phyloP scores from a whole-genome alignment of 495 filamentous ascomycete genomes.

The Podospora conica region DNA sequence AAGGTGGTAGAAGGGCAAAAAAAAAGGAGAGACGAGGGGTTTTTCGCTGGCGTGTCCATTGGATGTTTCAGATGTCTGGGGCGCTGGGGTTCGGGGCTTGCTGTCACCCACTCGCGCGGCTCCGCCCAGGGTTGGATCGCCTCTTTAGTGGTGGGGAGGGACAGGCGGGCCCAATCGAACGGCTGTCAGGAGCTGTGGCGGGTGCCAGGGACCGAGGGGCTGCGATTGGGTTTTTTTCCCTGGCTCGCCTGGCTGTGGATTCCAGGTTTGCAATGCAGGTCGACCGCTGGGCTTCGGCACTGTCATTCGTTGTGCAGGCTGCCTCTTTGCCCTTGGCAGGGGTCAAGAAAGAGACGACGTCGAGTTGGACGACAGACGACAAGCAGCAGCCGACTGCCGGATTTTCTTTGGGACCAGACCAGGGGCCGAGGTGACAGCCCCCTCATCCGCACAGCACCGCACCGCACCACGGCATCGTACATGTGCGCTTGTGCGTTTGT shows the following conservation, averaged over 20 bases:
- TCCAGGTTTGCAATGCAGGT: slow-evolving; percentile 7
- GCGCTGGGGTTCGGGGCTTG: not conserved
- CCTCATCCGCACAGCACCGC: not conserved
- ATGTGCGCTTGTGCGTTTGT: not conserved
- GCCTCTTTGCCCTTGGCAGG: slow-evolving; percentile 14
- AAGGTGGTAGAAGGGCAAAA: not conserved
- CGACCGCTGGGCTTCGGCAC: not conserved
- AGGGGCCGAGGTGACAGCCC: not conserved
- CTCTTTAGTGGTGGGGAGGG: not conserved
- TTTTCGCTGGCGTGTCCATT: not conserved
- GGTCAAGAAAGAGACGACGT: not conserved
- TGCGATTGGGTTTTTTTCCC: slow-evolving; percentile 4
- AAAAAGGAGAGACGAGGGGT: slow-evolving; percentile 4
- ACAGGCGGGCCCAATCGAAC: not conserved
- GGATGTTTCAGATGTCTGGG: slow-evolving; percentile 9
- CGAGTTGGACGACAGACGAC: too few species aligned
- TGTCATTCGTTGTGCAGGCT: slow-evolving; percentile 7
- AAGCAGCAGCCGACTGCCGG: too few species aligned
- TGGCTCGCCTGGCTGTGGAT: not conserved
- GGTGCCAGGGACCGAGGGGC: not conserved
- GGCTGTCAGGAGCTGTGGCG: not conserved
- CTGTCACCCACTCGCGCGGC: not conserved
- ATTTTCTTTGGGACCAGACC: too few species aligned
- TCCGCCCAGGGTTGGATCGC: not conserved
- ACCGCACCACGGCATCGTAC: not conserved